phyloP scores from a whole-genome alignment of 2,329 filamentous ascomycete genomes.

The Diaporthe australafricana region DNA sequence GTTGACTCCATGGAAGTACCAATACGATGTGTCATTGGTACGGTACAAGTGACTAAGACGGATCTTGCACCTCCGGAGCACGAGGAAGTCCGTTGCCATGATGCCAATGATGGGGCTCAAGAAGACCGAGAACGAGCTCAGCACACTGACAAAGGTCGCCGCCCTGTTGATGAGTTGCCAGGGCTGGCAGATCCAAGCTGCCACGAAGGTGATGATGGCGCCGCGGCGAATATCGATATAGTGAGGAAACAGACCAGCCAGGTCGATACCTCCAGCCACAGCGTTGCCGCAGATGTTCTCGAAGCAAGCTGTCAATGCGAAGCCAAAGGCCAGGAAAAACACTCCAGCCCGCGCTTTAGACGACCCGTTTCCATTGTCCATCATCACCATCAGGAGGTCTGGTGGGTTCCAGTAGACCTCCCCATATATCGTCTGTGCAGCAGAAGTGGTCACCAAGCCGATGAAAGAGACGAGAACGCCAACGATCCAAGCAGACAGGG shows the following conservation, averaged over 20 bases:
- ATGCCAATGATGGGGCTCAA: constrained; percentile 52
- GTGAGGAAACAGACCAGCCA: constrained; percentile 39
- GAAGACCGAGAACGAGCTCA: constrained; percentile 55
- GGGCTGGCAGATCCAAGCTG: constrained; percentile 46
- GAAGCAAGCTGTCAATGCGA: constrained; percentile 55
- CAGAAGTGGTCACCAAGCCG: constrained; percentile 56
- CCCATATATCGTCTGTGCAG: constrained; percentile 57
- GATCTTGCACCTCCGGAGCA: constrained; percentile 49
- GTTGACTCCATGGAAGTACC: constrained; percentile 56
- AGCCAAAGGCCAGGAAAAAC: constrained; percentile 46
- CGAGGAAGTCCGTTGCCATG: constrained; percentile 51
- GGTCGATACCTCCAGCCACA: constrained; percentile 44
- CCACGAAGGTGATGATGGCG: constrained; percentile 46
- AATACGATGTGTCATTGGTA: constrained; percentile 51
- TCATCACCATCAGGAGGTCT: constrained; percentile 57
- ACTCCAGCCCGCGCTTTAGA: constrained; percentile 44
- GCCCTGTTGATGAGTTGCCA: constrained; percentile 48
- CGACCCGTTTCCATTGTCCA: constrained; percentile 55
- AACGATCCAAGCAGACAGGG: constrained; percentile 52
- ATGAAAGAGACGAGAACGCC: constrained; percentile 54
- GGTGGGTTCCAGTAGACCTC: constrained; percentile 60
- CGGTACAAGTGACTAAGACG: constrained; percentile 51
- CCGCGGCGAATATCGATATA: constrained; percentile 47
- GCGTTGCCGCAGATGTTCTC: constrained; percentile 53
- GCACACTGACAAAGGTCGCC: constrained; percentile 45